Evolutionary conservation across 202 grass and related monocot genomes (phyloP).

Genomic region (Setaria viridis): DNA sequence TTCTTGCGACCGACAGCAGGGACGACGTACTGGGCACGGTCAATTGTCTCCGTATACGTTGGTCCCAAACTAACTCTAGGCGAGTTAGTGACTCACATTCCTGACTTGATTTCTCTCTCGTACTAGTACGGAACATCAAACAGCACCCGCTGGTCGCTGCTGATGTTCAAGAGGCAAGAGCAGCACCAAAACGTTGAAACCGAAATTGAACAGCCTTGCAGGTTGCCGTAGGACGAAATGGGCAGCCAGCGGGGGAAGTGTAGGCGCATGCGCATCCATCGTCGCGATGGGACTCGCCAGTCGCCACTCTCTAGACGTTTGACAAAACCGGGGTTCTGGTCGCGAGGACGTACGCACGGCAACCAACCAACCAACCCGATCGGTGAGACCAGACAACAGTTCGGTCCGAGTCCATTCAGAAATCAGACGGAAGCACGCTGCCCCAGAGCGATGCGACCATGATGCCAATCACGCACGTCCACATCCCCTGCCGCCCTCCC

Average conservation of each 20-base stretch:
- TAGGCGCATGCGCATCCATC: neutral
- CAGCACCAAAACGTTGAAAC: neutral
- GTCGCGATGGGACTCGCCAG: neutral
- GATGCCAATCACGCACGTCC: constrained; percentile 12
- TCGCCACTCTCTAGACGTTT: neutral
- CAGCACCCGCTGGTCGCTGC: no score
- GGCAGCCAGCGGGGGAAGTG: no score
- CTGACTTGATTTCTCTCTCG: neutral
- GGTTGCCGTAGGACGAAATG: neutral
- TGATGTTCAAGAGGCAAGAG: no score
- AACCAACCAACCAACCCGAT: neutral
- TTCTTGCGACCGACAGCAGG: neutral
- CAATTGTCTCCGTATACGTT: neutral
- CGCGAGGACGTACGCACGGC: neutral
- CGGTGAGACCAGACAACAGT: constrained; percentile 10
- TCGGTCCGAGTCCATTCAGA: constrained; percentile 29
- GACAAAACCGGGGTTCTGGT: neutral
- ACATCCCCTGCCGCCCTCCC: neutral
- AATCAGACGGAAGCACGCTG: neutral
- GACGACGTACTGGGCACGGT: neutral
- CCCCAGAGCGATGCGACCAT: neutral
- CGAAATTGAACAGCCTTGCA: neutral
- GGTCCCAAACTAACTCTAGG: neutral
- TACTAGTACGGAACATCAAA: neutral
- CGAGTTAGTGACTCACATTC: neutral